phyloP scores from a whole-genome alignment of 768 basidiomycete species.

The Xerocomellus amylosporus region DNA sequence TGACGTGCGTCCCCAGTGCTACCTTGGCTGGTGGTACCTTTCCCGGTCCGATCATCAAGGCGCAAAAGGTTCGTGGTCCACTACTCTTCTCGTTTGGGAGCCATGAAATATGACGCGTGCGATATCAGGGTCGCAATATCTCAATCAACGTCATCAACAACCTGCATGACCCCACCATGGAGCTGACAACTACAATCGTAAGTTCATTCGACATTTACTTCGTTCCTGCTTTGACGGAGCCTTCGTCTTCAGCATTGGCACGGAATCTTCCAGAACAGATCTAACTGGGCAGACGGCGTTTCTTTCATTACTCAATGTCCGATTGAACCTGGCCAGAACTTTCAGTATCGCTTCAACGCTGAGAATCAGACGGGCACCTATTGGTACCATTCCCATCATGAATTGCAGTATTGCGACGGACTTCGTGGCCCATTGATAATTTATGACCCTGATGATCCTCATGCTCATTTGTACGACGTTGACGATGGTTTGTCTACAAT shows the following conservation, averaged over 20 bases:
- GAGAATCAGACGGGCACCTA: constrained; percentile 43
- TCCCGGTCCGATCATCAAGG: constrained; percentile 48
- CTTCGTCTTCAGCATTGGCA: constrained; percentile 33
- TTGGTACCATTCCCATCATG: constrained; percentile 48
- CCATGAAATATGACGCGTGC: neutral
- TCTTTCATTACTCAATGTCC: constrained; percentile 48
- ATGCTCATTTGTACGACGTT: constrained; percentile 40
- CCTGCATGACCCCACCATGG: constrained; percentile 33
- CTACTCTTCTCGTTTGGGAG: neutral
- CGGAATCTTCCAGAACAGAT: constrained; percentile 32
- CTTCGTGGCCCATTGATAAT: constrained; percentile 42
- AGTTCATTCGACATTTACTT: constrained; percentile 8
- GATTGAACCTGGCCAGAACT: constrained; percentile 37
- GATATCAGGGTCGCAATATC: constrained; percentile 33
- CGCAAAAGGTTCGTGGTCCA: constrained; percentile 35
- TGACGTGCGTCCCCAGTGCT: constrained; percentile 28
- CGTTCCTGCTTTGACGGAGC: neutral
- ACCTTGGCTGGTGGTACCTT: constrained; percentile 46
- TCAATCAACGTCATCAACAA: constrained; percentile 38
- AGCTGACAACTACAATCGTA: constrained; percentile 36
- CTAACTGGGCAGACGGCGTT: constrained; percentile 39
- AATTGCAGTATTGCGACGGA: constrained; percentile 42
- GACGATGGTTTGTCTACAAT: constrained; percentile 39
- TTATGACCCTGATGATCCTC: constrained; percentile 47
- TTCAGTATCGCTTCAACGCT: constrained; percentile 41